These are phyloP conservation scores for Ceratobasidium sp. DNA, from an alignment of 1,284 basidiomycete genomes.

Conservation along the genomic window DNA sequence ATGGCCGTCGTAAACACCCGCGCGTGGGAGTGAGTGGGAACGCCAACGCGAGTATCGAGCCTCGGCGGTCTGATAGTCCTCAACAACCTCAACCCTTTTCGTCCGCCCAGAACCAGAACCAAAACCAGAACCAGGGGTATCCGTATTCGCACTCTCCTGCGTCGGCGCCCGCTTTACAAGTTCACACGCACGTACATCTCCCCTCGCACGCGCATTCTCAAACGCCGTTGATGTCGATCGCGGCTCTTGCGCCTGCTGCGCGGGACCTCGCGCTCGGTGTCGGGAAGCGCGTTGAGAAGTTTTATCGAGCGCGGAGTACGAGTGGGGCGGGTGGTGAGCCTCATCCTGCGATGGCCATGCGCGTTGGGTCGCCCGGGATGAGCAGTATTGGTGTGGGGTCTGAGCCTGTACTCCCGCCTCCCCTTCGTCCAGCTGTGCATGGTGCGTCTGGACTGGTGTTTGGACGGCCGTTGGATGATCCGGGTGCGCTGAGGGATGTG, in stretches of 20 bases:
- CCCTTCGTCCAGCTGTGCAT: slow-evolving; percentile 21
- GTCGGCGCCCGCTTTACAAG: slow-evolving; percentile 38
- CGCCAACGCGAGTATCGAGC: slow-evolving; percentile 48
- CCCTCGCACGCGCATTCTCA: slow-evolving; percentile 25
- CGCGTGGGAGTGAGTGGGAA: slow-evolving; percentile 52
- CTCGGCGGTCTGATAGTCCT: slow-evolving; percentile 31
- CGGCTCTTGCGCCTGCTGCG: slow-evolving; percentile 37
- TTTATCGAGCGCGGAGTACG: slow-evolving; percentile 34
- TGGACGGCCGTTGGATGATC: slow-evolving; percentile 48
- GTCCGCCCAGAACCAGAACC: slow-evolving; percentile 43
- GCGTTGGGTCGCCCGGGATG: neutral
- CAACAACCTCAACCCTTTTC: slow-evolving; percentile 2
- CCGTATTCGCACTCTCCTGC: slow-evolving; percentile 45
- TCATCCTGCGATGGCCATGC: slow-evolving; percentile 22
- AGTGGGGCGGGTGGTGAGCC: slow-evolving; percentile 32
- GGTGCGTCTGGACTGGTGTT: slow-evolving; percentile 42
- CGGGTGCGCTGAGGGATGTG: slow-evolving; percentile 56
- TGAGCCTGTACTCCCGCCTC: slow-evolving; percentile 20
- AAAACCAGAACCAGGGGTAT: slow-evolving; percentile 51
- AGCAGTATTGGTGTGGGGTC: slow-evolving; percentile 51
- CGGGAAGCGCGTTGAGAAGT: slow-evolving; percentile 40
- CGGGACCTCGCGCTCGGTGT: slow-evolving; percentile 37
- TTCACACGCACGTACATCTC: slow-evolving; percentile 34
- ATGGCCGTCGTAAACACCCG: slow-evolving; percentile 51
- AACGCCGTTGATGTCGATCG: slow-evolving; percentile 40